Conservation (phyloP, 106 monocot genomes). For the Dioscorea dumetorum region DNA sequence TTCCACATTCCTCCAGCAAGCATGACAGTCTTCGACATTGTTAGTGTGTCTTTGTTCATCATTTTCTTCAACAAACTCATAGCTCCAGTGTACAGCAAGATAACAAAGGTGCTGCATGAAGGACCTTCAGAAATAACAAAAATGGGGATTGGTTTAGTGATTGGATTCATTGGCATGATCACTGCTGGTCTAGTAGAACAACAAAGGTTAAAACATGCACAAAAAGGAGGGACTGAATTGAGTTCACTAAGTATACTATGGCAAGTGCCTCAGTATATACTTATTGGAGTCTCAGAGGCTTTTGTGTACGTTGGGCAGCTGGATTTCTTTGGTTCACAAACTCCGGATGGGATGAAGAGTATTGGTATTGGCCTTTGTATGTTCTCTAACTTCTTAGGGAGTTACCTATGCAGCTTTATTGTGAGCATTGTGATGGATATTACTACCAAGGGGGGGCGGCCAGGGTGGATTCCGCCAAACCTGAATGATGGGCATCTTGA, state of each 20-base stretch:
- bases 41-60: background rate
- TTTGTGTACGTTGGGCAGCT: constrained; percentile 1
- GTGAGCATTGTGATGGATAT: constrained; percentile 21
- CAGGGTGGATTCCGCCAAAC: constrained; percentile 36
- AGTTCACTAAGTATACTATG: constrained; percentile 6
- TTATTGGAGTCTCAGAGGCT: constrained; percentile 4
- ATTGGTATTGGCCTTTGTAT: background rate
- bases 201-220: background rate
- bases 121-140: background rate
- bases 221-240: background rate
- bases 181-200: constrained; percentile 1
- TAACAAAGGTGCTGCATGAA: background rate
- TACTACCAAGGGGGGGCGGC: constrained; percentile 19
- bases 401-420: constrained; percentile 23
- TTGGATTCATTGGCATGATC: background rate
- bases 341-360: constrained; percentile 7
- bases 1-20: constrained; percentile 2
- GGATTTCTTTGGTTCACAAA: background rate
- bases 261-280: constrained; percentile 2
- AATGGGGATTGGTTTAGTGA: constrained; percentile 5
- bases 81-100: background rate
- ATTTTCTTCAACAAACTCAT: background rate
- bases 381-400: constrained; percentile 3
- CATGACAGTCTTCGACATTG: constrained; percentile 4
- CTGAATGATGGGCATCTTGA: constrained; percentile 33